These are phyloP conservation scores for Platanthera zijinensis DNA, from an alignment of 106 monocot genomes.

Conservation along the genomic window DNA sequence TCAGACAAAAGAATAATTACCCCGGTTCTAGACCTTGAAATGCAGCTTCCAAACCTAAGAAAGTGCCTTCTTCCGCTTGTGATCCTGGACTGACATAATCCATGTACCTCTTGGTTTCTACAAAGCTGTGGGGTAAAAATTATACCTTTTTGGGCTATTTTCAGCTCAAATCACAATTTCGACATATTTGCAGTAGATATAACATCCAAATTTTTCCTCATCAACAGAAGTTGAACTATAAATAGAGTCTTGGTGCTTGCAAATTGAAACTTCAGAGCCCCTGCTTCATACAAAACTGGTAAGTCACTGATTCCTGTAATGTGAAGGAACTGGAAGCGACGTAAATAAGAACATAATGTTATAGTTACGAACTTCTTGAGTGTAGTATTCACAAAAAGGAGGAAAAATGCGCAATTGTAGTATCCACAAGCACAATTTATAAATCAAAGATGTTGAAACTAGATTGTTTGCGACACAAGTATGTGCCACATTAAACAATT, in stretches of 20 bases:
- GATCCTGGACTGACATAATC: constrained; percentile 76
- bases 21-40: constrained; percentile 75
- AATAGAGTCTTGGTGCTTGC: constrained; percentile 66
- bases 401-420: too few species aligned
- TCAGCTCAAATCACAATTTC: too few species aligned
- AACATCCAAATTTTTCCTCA: constrained; percentile 49
- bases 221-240: constrained; percentile 66
- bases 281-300: constrained; percentile 89
- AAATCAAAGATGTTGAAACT: too few species aligned
- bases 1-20: constrained; percentile 16
- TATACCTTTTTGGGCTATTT: too few species aligned
- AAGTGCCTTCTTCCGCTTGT: constrained; percentile 73
- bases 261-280: constrained; percentile 60
- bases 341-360: too few species aligned
- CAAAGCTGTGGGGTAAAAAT: constrained; percentile 34
- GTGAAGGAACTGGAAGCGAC: constrained; percentile 49
- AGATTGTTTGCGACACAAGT: too few species aligned
- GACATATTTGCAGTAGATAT: too few species aligned
- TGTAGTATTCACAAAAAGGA: too few species aligned
- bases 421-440: too few species aligned
- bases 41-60: constrained; percentile 76
- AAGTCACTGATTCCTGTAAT: constrained; percentile 58
- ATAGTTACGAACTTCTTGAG: too few species aligned
- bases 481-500: too few species aligned
- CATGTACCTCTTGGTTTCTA: constrained; percentile 89